Percentiles rank a stretch among this genome's conserved stretches.
Evolutionary conservation across 495 filamentous ascomycete species (phyloP).

Genomic region (Stereocaulon alpinum): DNA sequence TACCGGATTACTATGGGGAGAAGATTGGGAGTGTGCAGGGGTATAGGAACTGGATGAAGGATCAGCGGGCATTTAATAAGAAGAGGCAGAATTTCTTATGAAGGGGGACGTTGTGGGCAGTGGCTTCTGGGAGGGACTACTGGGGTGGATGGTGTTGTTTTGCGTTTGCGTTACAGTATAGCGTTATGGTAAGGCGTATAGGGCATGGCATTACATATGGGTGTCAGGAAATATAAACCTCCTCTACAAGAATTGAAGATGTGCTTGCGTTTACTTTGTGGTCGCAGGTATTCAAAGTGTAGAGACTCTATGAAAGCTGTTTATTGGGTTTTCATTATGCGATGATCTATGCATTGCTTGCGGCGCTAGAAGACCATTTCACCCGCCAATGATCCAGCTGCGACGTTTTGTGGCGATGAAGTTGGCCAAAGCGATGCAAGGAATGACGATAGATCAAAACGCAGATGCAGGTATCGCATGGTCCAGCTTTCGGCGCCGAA

Average conservation of each 20-base stretch:
- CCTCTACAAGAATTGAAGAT: no score
- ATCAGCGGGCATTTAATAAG: slow-evolving; percentile 92
- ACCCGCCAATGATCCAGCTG: background rate
- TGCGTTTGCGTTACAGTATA: background rate
- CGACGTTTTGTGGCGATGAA: no score
- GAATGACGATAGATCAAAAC: background rate
- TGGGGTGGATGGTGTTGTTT: background rate
- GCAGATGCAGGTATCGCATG: background rate
- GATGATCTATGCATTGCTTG: background rate
- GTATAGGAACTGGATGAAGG: slow-evolving; percentile 91
- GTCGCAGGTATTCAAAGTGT: no score
- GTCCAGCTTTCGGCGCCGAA: background rate
- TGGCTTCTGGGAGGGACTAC: background rate
- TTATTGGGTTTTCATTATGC: no score
- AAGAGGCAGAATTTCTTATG: slow-evolving; percentile 63
- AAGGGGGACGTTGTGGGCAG: background rate
- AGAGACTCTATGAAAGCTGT: no score
- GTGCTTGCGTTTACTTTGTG: no score
- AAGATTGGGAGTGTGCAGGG: slow-evolving; percentile 89
- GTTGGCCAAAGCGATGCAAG: background rate
- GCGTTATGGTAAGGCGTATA: slow-evolving; percentile 4
- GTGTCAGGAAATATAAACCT: background rate
- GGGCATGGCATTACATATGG: background rate
- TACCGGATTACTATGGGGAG: slow-evolving; percentile 69
- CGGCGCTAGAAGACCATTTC: background rate